Percentiles rank a stretch among this genome's conserved stretches.
These are phyloP conservation scores for Leccinum arenicola DNA, from an alignment of 768 basidiomycete species.

Conservation along the genomic window DNA sequence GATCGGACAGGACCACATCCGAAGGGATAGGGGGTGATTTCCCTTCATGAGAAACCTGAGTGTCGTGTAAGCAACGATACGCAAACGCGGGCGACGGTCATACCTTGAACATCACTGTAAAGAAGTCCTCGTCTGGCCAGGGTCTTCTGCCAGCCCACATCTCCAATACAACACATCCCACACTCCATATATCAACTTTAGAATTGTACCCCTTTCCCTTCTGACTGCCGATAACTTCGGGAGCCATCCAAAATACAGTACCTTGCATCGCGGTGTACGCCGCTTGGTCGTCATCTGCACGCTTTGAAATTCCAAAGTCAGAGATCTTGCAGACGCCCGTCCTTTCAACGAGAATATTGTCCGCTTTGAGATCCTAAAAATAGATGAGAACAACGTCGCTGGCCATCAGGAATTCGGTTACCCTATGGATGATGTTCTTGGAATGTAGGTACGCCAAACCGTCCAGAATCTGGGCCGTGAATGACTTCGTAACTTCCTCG, in stretches of 20 bases:
- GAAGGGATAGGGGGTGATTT: conserved; percentile 87
- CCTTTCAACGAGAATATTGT: conserved; percentile 95
- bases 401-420: conserved; percentile 34
- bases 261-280: conserved; percentile 95
- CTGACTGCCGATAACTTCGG: conserved; percentile 86
- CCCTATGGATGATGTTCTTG: conserved; percentile 89
- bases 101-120: conserved; percentile 95
- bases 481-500: conserved; percentile 88
- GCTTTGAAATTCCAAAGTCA: conserved; percentile 98
- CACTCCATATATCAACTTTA: conserved; percentile 98
- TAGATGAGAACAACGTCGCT: conserved; percentile 7
- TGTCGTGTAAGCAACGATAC: background rate
- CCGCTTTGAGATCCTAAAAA: conserved; percentile 88
- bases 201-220: conserved; percentile 86
- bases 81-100: conserved; percentile 9
- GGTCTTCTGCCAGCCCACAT: conserved; percentile 99
- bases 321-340: conserved; percentile 95
- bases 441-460: conserved; percentile 94
- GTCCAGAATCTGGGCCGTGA: conserved; percentile 86
- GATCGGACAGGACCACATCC: conserved; percentile 68
- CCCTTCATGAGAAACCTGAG: conserved; percentile 79
- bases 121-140: conserved; percentile 86
- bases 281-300: conserved; percentile 81
- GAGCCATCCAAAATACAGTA: conserved; percentile 99
- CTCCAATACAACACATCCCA: conserved; percentile 97